Conservation (phyloP, 225 moss, liverwort and hornwort genomes). For the Pseudoscleropodium purum region DNA sequence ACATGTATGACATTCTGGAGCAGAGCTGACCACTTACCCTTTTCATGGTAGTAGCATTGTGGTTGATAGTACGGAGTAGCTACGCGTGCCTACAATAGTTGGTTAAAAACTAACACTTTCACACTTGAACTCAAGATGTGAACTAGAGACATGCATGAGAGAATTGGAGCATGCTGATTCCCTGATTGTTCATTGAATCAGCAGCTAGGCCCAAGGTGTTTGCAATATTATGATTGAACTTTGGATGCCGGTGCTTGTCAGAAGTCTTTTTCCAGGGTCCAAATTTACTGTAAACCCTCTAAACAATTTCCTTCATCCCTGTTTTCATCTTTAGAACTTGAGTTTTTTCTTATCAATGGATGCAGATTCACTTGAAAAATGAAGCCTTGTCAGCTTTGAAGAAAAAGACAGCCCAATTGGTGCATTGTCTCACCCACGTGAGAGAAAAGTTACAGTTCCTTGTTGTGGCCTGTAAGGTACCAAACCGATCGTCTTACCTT, state of each 20-base stretch:
- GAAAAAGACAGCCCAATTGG: constrained; percentile 52
- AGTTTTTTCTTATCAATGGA: background rate
- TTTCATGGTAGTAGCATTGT: background rate
- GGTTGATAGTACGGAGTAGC: background rate
- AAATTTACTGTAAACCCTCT: background rate
- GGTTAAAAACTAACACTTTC: background rate
- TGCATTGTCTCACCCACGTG: constrained; percentile 75
- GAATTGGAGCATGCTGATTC: background rate
- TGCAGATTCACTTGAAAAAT: constrained; percentile 68
- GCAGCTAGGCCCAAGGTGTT: background rate
- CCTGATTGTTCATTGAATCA: background rate
- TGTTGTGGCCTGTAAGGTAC: constrained; percentile 64
- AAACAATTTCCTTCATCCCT: background rate
- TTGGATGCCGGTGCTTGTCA: background rate
- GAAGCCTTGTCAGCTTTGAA: constrained; percentile 55
- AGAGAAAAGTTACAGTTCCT: constrained; percentile 77
- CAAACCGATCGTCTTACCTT: background rate
- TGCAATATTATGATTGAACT: background rate
- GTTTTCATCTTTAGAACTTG: background rate
- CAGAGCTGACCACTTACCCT: background rate
- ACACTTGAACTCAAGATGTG: background rate
- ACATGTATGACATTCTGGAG: background rate
- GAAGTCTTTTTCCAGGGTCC: background rate
- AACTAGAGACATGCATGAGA: background rate
- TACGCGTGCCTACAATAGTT: background rate